phyloP scores from a whole-genome alignment of 306 rosid genomes.

The Trifolium fragiferum region DNA sequence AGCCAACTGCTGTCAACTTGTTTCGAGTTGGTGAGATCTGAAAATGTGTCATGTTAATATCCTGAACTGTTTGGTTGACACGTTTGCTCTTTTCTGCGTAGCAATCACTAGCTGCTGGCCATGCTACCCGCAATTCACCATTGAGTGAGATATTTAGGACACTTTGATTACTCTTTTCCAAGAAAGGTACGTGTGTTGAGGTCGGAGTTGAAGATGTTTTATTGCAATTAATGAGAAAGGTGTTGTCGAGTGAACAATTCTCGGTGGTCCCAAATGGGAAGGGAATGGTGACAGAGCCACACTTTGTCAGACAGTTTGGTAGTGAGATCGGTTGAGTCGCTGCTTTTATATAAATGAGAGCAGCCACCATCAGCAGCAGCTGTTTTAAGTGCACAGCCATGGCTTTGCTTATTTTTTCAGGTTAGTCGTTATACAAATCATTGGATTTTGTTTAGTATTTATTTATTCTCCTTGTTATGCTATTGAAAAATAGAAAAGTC shows the following conservation, averaged over 20 bases:
- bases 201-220: background rate
- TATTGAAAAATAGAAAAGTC: background rate
- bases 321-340: background rate
- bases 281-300: too few species aligned
- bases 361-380: background rate
- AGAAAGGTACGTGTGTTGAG: background rate
- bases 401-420: background rate
- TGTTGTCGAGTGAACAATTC: slow-evolving; percentile 19
- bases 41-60: background rate
- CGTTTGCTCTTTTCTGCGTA: background rate
- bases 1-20: background rate
- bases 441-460: background rate
- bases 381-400: slow-evolving; percentile 3
- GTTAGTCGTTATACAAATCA: background rate
- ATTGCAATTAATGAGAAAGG: slow-evolving; percentile 39
- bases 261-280: slow-evolving; percentile 38
- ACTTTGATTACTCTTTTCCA: background rate
- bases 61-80: fast-evolving
- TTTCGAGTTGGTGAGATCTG: slow-evolving; percentile 36
- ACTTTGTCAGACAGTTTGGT: background rate
- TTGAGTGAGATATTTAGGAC: slow-evolving; percentile 34
- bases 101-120: slow-evolving; percentile 13
- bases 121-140: slow-evolving; percentile 37
- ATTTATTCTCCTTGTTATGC: background rate
- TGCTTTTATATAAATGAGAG: background rate